Evolutionary conservation across 179 eudicot genomes (phyloP).

Genomic region (Drosera spatulata): DNA sequence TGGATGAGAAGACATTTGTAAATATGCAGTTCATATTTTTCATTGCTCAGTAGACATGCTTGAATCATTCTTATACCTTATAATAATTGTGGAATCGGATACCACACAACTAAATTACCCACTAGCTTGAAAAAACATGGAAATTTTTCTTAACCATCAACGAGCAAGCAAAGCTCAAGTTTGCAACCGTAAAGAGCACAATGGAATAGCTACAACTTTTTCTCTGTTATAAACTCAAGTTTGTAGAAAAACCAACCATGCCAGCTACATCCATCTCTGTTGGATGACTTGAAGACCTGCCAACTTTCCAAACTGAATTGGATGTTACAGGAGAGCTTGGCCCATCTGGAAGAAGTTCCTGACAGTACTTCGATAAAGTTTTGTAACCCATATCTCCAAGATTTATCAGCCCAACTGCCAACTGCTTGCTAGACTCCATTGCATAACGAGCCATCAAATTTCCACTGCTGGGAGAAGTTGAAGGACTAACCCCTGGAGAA

Average conservation of each 20-base stretch:
- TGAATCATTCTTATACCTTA: too few relatives aligned
- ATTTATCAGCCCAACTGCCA: conserved; percentile 73
- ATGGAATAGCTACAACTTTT: too few relatives aligned
- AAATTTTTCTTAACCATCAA: too few relatives aligned
- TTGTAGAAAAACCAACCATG: conserved; percentile 34
- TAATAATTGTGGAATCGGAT: too few relatives aligned
- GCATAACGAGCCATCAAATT: conserved; percentile 65
- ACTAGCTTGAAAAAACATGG: too few relatives aligned
- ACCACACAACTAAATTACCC: too few relatives aligned
- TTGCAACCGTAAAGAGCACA: too few relatives aligned
- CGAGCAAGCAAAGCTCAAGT: too few relatives aligned
- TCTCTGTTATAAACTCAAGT: neutral
- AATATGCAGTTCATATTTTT: neutral
- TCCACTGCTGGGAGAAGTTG: conserved; percentile 87
- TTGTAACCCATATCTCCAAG: conserved; percentile 88
- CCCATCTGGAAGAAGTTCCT: conserved; percentile 82
- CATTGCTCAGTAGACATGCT: neutral
- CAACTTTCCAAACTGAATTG: conserved; percentile 56
- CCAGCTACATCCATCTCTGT: conserved; percentile 73
- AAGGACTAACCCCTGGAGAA: conserved; percentile 94
- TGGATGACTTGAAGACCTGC: conserved; percentile 42
- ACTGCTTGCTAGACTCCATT: conserved; percentile 22
- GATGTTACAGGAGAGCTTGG: conserved; percentile 61
- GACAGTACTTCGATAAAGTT: conserved; percentile 76
- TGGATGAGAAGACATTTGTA: neutral